Base-by-base conservation (phyloP, 495 filamentous ascomycete species). In the Clohesyomyces aquaticus region DNA sequence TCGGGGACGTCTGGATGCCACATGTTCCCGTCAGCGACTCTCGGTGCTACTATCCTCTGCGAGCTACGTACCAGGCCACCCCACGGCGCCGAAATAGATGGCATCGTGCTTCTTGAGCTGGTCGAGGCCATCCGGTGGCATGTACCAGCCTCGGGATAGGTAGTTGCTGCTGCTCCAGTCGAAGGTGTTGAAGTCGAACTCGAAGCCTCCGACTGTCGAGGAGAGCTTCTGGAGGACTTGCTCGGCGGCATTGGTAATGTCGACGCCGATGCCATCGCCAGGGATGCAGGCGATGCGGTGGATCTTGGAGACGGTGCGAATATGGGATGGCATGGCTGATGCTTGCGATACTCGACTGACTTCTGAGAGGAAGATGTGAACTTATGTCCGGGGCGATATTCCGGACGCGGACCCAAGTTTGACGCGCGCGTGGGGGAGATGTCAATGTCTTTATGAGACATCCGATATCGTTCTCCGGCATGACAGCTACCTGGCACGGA, bases 81-180 rank as follows among this genome's bases (percentile, higher is more conserved):
- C 76, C 1, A 75, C 73, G 0, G 76, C 76, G 22, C 76, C 76
- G 49, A 77, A 77, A 60, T 73, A 76, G 48, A 77, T 77, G 28
- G 73, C 75, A 59, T 77, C 75, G 63, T 64, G 66, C 48, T 67
- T 70, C 50, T 75, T 74, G 58, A 77, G 57, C 35, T 73, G 69
- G n/a, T 72, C 69, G 49, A 72, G 59, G 23, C 73, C 71, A 52
- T 77, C 75, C 10, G 50, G 43, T 0, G 68, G 73, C 68, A 77
- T 76, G 57, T 77, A 77, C 59, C 66, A 74, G 14, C 75, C 75
- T 11, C 72, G 62, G 54, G 73, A 68, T 25, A 66, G 48, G 53
- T 73, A 77, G 9, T 60, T 66, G 41, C 72, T 68, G 42, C 61
- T 68, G 62, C 65, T 71, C 74, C 75, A 77, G 63, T 76, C 74